Base-by-base conservation (phyloP, 805 yeast genomes). In the Saccharomyces eubayanus region DNA sequence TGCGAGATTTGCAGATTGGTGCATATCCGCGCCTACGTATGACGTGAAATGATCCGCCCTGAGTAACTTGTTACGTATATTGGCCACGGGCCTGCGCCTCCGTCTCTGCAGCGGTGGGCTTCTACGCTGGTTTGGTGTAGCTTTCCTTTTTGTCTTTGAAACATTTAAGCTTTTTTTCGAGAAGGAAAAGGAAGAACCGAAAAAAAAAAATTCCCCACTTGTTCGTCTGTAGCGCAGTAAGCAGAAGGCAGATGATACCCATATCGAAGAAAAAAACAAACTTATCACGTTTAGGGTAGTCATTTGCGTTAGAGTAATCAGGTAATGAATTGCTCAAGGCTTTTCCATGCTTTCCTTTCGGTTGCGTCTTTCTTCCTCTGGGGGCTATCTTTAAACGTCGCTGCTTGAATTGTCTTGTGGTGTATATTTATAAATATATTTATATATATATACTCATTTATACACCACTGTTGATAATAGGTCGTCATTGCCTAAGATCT, bases 31-130 rank as follows among this genome's bases (percentile, higher is more conserved):
- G 43, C 43, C 43, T 36, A 16, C 24, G 43, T 36, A 36, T 36
- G 43, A 36, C 43, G 43, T 36, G 43, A 36, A 36, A 21, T 21
- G 43, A 36, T 36, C 43, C 43, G 43, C 43, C 43, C 43, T 36
- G 43, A 36, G 16, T 21, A 36, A 36, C 43, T 36, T 36, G 43
- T 36, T 16, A 36, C 24, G 43, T 36, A 36, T 36, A 36, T 36
- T 36, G 43, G 10, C 21, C 6, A 2, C 16, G 43, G 20, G 24
- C 8, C 61, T 68, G 8, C 55, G 57, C 4, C 51, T 63, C 21
- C 59, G 64, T 46, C 20, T 46, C 48, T 24, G 28, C 20, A 21
- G 48, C 9, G 2, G 28, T 14, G 10, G 31, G 20, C 31, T 46
- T 46, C 31, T 24, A 11, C 48, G 29, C 31, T 46, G 31, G 11